Percentiles rank a stretch among this genome's conserved stretches.
These are phyloP conservation scores for Populus hybrid DNA, from an alignment of 441 rosid genomes.

Conservation along the genomic window DNA sequence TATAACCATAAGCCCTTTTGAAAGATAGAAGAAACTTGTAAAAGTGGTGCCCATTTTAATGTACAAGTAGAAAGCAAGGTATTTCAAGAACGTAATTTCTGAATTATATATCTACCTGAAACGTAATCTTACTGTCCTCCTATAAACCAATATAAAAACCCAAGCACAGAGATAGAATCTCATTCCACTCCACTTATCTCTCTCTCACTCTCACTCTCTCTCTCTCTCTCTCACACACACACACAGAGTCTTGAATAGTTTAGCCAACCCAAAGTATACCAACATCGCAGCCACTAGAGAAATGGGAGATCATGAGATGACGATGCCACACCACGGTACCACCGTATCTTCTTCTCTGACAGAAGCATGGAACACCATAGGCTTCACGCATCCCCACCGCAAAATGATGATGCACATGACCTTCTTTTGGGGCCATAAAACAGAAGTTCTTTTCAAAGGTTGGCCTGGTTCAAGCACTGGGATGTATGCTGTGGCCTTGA, in stretches of 20 bases:
- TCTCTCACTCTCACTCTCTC: background rate
- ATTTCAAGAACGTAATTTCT: too few relatives aligned
- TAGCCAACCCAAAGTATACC: background rate
- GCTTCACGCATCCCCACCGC: slow-evolving; percentile 24
- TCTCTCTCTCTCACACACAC: background rate
- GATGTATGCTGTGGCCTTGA: slow-evolving; percentile 64
- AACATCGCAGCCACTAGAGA: background rate
- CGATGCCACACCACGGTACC: slow-evolving; percentile 8
- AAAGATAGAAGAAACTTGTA: too few relatives aligned
- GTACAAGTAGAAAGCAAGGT: too few relatives aligned
- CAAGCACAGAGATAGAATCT: background rate
- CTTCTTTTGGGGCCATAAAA: slow-evolving; percentile 67
- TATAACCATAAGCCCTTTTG: background rate
- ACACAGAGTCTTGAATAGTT: background rate
- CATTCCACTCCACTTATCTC: background rate
- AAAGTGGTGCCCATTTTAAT: too few relatives aligned
- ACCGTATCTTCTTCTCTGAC: slow-evolving; percentile 5
- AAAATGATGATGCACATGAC: slow-evolving; percentile 30
- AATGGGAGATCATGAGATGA: slow-evolving; percentile 1
- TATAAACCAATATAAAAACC: background rate
- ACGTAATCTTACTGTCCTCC: background rate
- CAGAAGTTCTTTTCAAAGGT: slow-evolving; percentile 57
- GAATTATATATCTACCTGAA: too few relatives aligned
- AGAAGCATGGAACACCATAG: slow-evolving; percentile 34
- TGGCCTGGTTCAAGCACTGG: slow-evolving; percentile 65